Evolutionary conservation across 2,329 filamentous ascomycete species (phyloP), one percentile per base, ranked within the genome.

Genomic region (Didymella lethalis): DNA sequence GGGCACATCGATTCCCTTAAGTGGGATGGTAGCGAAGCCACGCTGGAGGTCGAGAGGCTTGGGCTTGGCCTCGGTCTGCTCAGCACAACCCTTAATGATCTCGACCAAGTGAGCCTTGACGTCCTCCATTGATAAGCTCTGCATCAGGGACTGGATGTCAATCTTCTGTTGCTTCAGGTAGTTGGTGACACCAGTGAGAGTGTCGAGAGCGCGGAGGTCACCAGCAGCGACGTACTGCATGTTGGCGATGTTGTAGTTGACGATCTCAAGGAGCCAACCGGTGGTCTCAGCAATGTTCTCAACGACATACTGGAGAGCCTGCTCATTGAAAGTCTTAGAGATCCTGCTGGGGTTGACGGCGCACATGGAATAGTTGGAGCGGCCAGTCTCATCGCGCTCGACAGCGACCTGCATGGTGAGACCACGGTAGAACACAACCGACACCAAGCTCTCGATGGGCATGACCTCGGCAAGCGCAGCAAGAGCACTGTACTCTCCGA

Each of bases 331-430:
- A 0, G 93, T 97, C 86, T 96, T 97, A 74, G 92, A 96, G 78
- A 99, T 97, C 65, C 95, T 90, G 83, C 93, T 97, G 34, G 95
- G 95, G 83, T 99, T 99, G 80, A 99, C 94, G 57, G 95, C 95
- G 78, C 94, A 97, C 95, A 99, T 99, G 63, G 91, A 93, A 84
- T 99, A 99, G 85, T 98, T 98, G 69, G 93, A 97, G 56, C 95
- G 91, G 36, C 95, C 95, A 65, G 87, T 84, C 59, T 90, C 93
- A 77, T 99, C 95, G 76, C 95, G 93, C 83, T 98, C 95, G 64
- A 99, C 95, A 25, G 95, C 95, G 47, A 99, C 95, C 81, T 99
- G 95, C 95, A 99, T 99, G 23, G 95, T 99, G 73, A 99, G 83
- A 74, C 95, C 95, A 79, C 95, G 93, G 83, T 99, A 99, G 86